A percentile compares a stretch with the other conserved stretches of the same genome.
Evolutionary conservation across 352 stramenopile species (phyloP).

Genomic region (Pythium diclinum): DNA sequence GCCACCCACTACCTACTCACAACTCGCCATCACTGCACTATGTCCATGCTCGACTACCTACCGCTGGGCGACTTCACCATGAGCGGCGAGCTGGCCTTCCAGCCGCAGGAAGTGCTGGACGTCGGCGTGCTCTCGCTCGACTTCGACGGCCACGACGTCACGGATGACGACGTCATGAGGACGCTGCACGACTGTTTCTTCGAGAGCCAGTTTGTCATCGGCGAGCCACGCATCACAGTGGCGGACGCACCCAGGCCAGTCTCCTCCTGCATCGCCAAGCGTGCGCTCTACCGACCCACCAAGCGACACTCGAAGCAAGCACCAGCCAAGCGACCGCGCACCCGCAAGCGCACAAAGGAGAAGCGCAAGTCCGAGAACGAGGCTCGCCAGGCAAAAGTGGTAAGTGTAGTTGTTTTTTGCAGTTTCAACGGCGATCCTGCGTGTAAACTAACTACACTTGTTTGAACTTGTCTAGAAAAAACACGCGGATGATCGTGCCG

Average conservation of each 20-base stretch:
- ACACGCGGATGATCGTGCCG: neutral
- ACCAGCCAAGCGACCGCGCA: neutral
- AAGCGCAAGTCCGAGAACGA: neutral
- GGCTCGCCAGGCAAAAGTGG: neutral
- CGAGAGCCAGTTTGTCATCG: neutral
- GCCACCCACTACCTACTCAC: no score
- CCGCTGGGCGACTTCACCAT: no score
- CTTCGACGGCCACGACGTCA: neutral
- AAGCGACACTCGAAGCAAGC: neutral
- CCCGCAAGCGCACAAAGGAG: neutral
- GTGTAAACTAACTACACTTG: no score
- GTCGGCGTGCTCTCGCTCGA: neutral
- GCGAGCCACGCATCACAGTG: neutral
- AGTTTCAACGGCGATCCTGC: no score
- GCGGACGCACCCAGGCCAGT: neutral
- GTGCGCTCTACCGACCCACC: neutral
- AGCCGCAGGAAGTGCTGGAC: neutral
- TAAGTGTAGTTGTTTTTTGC: no score
- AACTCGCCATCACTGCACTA: no score
- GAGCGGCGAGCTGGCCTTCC: neutral
- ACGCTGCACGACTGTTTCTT: neutral
- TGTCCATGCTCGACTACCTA: no score
- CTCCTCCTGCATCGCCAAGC: neutral
- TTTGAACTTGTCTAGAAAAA: neutral
- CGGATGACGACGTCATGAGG: neutral